phyloP scores from a whole-genome alignment of 202 grass and related monocot species.

The Bolboschoenoplectus hybrid region DNA sequence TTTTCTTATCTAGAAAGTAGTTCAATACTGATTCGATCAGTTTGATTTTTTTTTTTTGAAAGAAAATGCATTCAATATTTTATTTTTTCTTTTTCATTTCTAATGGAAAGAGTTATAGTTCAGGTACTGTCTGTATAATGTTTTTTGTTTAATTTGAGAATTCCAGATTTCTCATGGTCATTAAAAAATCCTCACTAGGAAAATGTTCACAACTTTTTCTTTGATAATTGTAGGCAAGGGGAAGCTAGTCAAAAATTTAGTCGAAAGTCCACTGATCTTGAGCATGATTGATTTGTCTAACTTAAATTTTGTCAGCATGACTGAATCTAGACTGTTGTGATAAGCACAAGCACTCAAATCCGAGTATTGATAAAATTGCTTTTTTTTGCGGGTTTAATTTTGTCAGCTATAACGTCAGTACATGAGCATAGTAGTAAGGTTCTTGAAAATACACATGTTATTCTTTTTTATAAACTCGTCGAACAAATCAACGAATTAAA shows the following conservation, averaged over 20 bases:
- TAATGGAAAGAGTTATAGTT: background rate
- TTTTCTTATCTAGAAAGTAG: background rate
- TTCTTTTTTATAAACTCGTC: background rate
- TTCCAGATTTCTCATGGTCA: background rate
- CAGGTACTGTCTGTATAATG: background rate
- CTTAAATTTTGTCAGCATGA: too few relatives aligned
- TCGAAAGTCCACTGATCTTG: background rate
- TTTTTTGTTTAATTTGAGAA: background rate
- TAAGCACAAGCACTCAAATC: background rate
- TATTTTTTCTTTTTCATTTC: background rate
- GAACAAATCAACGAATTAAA: background rate
- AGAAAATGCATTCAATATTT: background rate
- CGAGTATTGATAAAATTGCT: background rate
- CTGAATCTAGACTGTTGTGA: background rate
- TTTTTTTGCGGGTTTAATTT: background rate
- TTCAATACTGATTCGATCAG: background rate
- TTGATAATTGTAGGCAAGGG: background rate
- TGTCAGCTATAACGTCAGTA: background rate
- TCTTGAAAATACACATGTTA: background rate
- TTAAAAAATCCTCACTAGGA: background rate
- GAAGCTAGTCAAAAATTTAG: background rate
- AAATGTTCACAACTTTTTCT: background rate
- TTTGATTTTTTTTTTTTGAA: background rate
- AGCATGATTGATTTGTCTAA: background rate
- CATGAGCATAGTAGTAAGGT: background rate